A percentile compares a stretch with the other conserved stretches of the same genome.
phyloP scores from a whole-genome alignment of 371 early-diverging fungal genomes.

The Conidiobolus incongruus region DNA sequence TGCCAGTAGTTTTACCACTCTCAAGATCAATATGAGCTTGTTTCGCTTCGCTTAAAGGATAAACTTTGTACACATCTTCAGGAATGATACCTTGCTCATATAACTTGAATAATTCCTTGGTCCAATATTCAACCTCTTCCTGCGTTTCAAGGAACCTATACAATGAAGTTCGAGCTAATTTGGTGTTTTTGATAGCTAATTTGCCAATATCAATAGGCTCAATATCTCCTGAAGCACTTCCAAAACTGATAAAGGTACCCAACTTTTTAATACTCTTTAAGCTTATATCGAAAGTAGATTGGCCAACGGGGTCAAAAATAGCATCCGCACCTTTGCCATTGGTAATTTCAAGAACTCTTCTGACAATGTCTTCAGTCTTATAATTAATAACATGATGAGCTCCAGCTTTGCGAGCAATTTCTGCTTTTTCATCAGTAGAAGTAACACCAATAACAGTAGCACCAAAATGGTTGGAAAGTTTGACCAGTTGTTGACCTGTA shows the following conservation, averaged over 20 bases:
- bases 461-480: conserved; percentile 49
- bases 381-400: conserved; percentile 61
- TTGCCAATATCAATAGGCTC: conserved; percentile 42
- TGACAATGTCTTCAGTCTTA: conserved; percentile 28
- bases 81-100: conserved; percentile 25
- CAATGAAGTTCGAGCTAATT: conserved; percentile 54
- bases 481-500: conserved; percentile 52
- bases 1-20: conserved; percentile 48
- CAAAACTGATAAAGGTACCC: conserved; percentile 74
- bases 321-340: conserved; percentile 59
- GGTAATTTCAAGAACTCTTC: conserved; percentile 29
- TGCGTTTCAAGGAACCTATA: conserved; percentile 42
- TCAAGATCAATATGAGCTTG: conserved; percentile 68
- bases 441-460: conserved; percentile 80
- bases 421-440: conserved; percentile 60
- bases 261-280: conserved; percentile 46
- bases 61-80: conserved; percentile 43
- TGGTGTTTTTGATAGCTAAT: conserved; percentile 44
- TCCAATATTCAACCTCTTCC: conserved; percentile 43
- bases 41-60: conserved; percentile 43
- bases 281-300: conserved; percentile 56
- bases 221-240: conserved; percentile 76
- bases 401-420: conserved; percentile 40
- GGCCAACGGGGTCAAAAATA: conserved; percentile 83
- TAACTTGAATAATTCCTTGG: conserved; percentile 30